A percentile compares a stretch with the other conserved stretches of the same genome.
Evolutionary conservation across 1,139 yeast species (phyloP).

Genomic region (Pichia sp.): DNA sequence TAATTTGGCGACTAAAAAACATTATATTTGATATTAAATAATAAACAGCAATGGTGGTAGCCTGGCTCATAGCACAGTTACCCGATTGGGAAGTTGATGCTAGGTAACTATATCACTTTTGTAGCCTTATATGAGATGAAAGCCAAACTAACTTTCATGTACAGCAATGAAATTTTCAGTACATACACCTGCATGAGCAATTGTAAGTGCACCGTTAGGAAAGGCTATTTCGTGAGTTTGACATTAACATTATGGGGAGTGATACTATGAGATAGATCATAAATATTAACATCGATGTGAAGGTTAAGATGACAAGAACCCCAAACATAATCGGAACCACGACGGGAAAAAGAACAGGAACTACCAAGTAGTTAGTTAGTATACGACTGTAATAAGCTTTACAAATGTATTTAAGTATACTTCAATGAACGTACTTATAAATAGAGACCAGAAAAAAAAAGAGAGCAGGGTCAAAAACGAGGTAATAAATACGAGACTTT

Average conservation of each 20-base stretch:
- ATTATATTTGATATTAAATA: too few species aligned
- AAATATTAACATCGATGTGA: constrained; percentile 2
- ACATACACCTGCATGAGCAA: too few species aligned
- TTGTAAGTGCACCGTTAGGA: not conserved
- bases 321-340: constrained; percentile 3
- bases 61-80: not conserved
- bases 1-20: too few species aligned
- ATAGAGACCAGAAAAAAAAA: constrained; percentile 6
- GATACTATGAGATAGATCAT: constrained; percentile 6
- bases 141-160: too few species aligned
- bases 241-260: constrained; percentile 4
- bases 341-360: constrained; percentile 7
- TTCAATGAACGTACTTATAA: constrained; percentile 1
- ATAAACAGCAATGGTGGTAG: not conserved
- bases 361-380: not conserved
- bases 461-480: constrained; percentile 2
- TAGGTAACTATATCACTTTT: not conserved
- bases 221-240: not conserved
- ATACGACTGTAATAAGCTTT: too few species aligned
- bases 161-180: too few species aligned
- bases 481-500: constrained; percentile 6
- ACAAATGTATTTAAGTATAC: too few species aligned
- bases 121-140: too few species aligned
- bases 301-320: constrained; percentile 1
- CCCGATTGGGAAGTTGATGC: not conserved